Evolutionary conservation across 2,329 filamentous ascomycete species (phyloP).

Genomic region (Blastomyces percursus): DNA sequence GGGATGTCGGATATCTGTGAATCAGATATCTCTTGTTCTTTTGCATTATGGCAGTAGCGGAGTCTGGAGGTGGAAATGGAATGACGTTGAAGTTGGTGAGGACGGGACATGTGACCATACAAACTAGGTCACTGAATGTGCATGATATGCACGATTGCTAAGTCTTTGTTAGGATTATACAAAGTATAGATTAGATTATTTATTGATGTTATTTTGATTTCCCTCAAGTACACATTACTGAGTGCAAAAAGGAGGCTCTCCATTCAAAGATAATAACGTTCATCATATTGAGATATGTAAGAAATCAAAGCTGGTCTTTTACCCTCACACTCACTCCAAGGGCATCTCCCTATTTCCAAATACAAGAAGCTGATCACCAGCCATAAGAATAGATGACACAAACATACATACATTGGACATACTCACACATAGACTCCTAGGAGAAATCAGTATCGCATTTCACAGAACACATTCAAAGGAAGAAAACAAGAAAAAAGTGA

Average conservation of each 20-base stretch:
- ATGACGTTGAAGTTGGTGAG: not conserved
- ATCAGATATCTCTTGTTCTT: not conserved
- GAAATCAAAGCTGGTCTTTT: not conserved
- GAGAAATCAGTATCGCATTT: conserved; percentile 2
- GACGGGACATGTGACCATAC: not conserved
- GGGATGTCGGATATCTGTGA: not conserved
- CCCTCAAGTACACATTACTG: not conserved
- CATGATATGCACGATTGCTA: too few relatives aligned
- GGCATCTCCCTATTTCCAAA: too few relatives aligned
- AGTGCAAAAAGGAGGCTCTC: not conserved
- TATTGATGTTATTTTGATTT: not conserved
- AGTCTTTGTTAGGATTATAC: not conserved
- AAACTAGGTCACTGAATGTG: not conserved
- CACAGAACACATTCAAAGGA: not conserved
- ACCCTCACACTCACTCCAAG: not conserved
- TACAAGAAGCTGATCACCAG: not conserved
- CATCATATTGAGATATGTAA: conserved; percentile 1
- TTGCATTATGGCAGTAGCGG: not conserved
- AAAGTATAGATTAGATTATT: too few relatives aligned
- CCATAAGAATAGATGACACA: not conserved
- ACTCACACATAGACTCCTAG: not conserved
- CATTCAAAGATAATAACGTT: not conserved
- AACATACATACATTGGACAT: not conserved
- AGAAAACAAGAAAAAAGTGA: conserved; percentile 15
- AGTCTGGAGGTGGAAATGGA: not conserved